Base-by-base conservation (phyloP, 208 protist species). In the Porcisia hertigi region DNA sequence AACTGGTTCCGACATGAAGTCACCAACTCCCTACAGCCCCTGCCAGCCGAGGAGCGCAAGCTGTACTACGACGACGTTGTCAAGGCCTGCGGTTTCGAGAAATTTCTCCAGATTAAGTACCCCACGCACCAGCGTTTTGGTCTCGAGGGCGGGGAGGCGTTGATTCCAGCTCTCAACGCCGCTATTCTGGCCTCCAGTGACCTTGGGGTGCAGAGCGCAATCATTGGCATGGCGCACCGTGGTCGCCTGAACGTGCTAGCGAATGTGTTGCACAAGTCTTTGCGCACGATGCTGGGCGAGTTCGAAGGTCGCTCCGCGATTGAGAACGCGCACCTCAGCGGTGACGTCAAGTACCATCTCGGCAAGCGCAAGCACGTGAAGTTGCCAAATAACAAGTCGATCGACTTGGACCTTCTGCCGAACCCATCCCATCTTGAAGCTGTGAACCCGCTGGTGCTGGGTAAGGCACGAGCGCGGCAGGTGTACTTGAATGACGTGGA, bases 401-500 rank as follows among this genome's bases (percentile, higher is more conserved):
- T 99, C 12, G 92, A 99, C 86, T 66, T 99, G 6, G 98, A 99
- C 41, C 89, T 99, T 55, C 85, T 99, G 49, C 94, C 98, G 25
- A 99, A 99, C 90, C 98, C 98, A 39, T 99, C 98, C 9, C 99
- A 99, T 81, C 86, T 99, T 12, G 99, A 99, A 89, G 98, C 98
- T n/a, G 98, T 99, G 53, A 99, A 99, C 87, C 96, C 99, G 1
- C 93, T 99, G 54, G 98, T 99, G 16, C 87, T 98, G 69, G 99
- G 99, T 73, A 99, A 99, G 89, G 82, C 92, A 23, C 88, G 94
- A 41, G 98, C 98, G 25, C 98, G 98, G 66, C 98, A 99, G 92
- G 80, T 93, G 14, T 86, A 89, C 76, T 82, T 66, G 65, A 86
- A 90, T 43, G 94, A 99, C 71, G 75, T 80, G 2, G 86, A 98